Evolutionary conservation across 1,284 basidiomycete genomes (phyloP), one percentile per base, ranked within the genome.

Genomic region (Pisolithus thermaeus): DNA sequence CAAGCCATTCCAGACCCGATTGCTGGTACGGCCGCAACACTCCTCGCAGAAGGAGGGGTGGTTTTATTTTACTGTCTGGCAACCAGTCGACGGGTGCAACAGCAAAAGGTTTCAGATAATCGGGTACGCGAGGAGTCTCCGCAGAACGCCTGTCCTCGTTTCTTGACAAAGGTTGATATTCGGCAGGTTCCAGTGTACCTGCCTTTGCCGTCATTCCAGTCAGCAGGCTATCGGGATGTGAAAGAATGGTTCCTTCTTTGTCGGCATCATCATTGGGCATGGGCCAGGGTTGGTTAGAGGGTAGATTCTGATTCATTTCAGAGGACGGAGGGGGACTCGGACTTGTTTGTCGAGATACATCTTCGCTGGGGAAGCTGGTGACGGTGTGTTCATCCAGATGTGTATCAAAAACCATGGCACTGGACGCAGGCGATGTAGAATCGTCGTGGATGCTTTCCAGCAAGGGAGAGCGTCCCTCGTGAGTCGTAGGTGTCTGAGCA

Each of bases 1-100:
- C 90, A 7, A 99, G 83, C 96, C 96, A 99, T 63, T 98, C 94
- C 48, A 98, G 71, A 0, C 96, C 96, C 12, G 88, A 82, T 58
- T 95, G 91, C 64, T 99, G 96, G 65, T 99, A 99, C 1, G 94
- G 93, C 18, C 95, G 85, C 37, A 99, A 76, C 2, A 81, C 81
- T 1, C 94, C 96, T 12, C 96, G 85, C 2, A 98, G 75, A 7
- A 98, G 75, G 50, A 92, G 79, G 0, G 95, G 93, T 9, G 85
- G 80, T 39, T 77, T 82, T 38, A 96, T 71, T 62, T 79, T 78
- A 48, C 71, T 60, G 48, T 79, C 70, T 6, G 77, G 65, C 53
- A 83, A 73, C 81, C 84, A 85, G 22, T 83, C 74, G 4, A 88
- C 78, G 2, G 79, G 81, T 2, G 83, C 78, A 25, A 86, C 83